A percentile compares a stretch with the other conserved stretches of the same genome.
Evolutionary conservation across 306 rosid genomes (phyloP).

Genomic region (Pueraria montana): DNA sequence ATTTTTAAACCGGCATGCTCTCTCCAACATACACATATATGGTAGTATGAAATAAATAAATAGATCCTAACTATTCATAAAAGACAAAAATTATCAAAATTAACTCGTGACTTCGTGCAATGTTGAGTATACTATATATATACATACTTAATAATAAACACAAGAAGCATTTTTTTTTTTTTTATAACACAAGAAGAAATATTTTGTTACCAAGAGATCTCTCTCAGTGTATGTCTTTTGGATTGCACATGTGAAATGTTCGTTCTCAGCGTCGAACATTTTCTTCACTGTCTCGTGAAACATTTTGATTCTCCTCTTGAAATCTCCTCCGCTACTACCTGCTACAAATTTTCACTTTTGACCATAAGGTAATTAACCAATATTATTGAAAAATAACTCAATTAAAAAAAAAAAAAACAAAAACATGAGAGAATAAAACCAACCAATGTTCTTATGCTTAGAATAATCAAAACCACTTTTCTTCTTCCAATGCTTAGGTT

Average conservation of each 20-base stretch:
- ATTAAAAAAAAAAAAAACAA: background rate
- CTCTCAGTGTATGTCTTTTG: slow-evolving; percentile 7
- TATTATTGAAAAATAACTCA: background rate
- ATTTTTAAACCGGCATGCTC: background rate
- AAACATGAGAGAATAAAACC: background rate
- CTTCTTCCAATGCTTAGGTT: background rate
- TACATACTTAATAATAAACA: background rate
- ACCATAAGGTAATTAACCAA: background rate
- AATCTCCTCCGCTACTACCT: background rate
- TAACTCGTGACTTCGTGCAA: background rate
- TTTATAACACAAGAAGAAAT: background rate
- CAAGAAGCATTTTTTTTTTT: no score
- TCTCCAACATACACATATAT: no score
- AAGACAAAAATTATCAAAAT: no score
- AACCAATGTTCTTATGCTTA: background rate
- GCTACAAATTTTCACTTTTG: background rate
- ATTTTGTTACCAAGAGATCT: slow-evolving; percentile 40
- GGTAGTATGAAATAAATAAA: background rate
- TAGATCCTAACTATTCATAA: background rate
- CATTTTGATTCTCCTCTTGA: background rate
- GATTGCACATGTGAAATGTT: background rate
- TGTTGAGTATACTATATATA: background rate
- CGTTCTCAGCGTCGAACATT: background rate
- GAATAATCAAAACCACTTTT: background rate
- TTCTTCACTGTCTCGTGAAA: slow-evolving; percentile 2